Conservation (phyloP, 2,329 filamentous ascomycete genomes). For the Talaromyces rugulosus region DNA sequence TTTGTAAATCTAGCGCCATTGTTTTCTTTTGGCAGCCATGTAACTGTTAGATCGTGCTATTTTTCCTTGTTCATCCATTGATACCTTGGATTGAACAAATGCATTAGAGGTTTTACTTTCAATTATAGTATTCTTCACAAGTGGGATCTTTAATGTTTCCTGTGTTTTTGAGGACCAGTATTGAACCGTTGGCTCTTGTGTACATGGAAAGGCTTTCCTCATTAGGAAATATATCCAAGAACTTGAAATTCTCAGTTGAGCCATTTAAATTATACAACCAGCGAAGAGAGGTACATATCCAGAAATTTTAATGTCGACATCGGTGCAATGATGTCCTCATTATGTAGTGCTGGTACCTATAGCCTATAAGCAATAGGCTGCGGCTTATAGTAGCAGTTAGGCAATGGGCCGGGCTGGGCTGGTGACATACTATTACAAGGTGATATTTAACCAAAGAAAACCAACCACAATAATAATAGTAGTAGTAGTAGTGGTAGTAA, state of each 20-base stretch:
- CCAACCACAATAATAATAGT: not conserved
- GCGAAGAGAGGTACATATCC: not conserved
- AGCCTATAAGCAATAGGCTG: too few species aligned
- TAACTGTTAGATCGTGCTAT: not conserved
- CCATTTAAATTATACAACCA: not conserved
- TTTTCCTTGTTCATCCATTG: not conserved
- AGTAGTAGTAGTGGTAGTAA: too few species aligned
- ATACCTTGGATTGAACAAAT: not conserved
- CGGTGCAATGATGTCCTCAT: too few species aligned
- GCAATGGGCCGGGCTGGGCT: too few species aligned
- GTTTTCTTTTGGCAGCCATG: not conserved
- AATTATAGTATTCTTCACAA: not conserved
- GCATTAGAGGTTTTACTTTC: not conserved
- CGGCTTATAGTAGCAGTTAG: too few species aligned
- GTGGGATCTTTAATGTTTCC: too few species aligned
- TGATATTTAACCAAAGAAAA: not conserved
- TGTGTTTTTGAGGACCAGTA: too few species aligned
- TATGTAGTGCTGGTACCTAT: too few species aligned
- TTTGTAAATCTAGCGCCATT: not conserved
- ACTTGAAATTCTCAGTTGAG: not conserved
- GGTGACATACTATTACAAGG: too few species aligned
- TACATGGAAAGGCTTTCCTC: not conserved
- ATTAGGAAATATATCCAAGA: not conserved
- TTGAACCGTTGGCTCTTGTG: too few species aligned
- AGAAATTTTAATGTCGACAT: too few species aligned